A percentile compares a stretch with the other conserved stretches of the same genome.
Evolutionary conservation across 1,284 basidiomycete species (phyloP).

Genomic region (Ceratorhiza oryzae-sativae): DNA sequence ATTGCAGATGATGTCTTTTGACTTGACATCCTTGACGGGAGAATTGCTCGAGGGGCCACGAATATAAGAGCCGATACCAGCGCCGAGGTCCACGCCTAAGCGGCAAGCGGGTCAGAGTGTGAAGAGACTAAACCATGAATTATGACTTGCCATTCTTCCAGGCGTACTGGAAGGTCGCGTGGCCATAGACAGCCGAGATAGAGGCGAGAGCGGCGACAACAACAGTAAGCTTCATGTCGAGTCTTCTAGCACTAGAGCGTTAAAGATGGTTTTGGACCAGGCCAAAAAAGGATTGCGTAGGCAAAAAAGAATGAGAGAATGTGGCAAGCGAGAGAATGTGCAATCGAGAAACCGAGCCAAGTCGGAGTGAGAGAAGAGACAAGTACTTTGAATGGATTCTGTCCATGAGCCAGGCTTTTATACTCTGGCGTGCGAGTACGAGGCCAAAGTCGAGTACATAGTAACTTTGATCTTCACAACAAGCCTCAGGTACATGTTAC

Average conservation of each 20-base stretch:
- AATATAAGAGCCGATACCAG: constrained; percentile 25
- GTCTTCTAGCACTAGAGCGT: neutral
- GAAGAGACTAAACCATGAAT: neutral
- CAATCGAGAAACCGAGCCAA: neutral
- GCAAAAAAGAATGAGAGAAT: constrained; percentile 5
- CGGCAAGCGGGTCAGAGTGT: neutral
- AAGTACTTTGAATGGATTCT: neutral
- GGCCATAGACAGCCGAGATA: constrained; percentile 8
- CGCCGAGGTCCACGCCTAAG: constrained; percentile 17
- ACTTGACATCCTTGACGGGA: constrained; percentile 37
- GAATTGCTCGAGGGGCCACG: constrained; percentile 23
- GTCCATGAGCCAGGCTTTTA: neutral
- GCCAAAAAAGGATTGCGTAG: neutral
- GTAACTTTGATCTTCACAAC: neutral
- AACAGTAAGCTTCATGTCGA: constrained; percentile 29
- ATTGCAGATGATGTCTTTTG: constrained; percentile 28
- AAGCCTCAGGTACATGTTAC: neutral
- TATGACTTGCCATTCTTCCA: constrained; percentile 9
- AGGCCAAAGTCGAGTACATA: too few relatives aligned
- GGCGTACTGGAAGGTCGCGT: neutral
- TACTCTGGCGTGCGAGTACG: neutral
- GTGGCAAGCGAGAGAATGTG: neutral
- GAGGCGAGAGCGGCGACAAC: constrained; percentile 33
- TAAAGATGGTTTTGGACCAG: neutral
- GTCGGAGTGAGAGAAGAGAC: constrained; percentile 17